Percentiles rank a stretch among this genome's conserved stretches.
These are phyloP conservation scores for Leccinum insolens DNA, from an alignment of 1,284 basidiomycete species.

Conservation along the genomic window DNA sequence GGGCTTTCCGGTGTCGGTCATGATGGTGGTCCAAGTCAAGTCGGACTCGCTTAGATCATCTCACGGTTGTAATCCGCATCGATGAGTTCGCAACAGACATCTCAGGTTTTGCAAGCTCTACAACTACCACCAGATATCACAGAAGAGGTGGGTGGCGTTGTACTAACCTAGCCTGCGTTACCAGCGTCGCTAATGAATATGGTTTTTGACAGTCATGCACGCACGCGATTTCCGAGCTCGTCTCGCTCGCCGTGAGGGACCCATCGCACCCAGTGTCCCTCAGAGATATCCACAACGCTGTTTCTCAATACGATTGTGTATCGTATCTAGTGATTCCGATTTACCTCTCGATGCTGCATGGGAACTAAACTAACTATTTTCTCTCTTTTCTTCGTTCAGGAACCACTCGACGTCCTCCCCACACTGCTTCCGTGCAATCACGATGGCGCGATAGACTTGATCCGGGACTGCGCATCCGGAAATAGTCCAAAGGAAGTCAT, in stretches of 20 bases:
- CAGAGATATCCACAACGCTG: slow-evolving; percentile 18
- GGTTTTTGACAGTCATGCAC: slow-evolving; percentile 21
- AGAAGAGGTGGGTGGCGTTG: slow-evolving; percentile 22
- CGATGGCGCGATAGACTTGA: slow-evolving; percentile 24
- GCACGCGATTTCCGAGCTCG: slow-evolving; percentile 22
- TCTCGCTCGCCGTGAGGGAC: slow-evolving; percentile 19
- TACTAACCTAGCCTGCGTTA: not conserved
- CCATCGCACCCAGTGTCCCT: slow-evolving; percentile 14
- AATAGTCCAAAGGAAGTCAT: slow-evolving; percentile 56
- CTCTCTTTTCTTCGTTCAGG: slow-evolving; percentile 17
- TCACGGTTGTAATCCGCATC: not conserved
- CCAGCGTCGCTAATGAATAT: not conserved
- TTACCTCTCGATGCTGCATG: not conserved
- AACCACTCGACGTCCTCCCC: slow-evolving; percentile 32
- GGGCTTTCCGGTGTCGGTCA: slow-evolving; percentile 30
- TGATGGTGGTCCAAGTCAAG: not conserved
- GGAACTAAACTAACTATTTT: slow-evolving; percentile 9
- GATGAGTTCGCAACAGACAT: slow-evolving; percentile 18
- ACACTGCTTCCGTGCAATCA: slow-evolving; percentile 24
- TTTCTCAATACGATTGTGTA: slow-evolving; percentile 18
- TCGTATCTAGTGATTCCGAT: slow-evolving; percentile 20
- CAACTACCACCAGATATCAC: slow-evolving; percentile 23
- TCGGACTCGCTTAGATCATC: not conserved
- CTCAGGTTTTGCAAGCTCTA: slow-evolving; percentile 20
- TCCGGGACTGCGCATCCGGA: slow-evolving; percentile 23